These are phyloP conservation scores for Aspergillus amoenus DNA, from an alignment of 2,329 filamentous ascomycete species.

Conservation along the genomic window DNA sequence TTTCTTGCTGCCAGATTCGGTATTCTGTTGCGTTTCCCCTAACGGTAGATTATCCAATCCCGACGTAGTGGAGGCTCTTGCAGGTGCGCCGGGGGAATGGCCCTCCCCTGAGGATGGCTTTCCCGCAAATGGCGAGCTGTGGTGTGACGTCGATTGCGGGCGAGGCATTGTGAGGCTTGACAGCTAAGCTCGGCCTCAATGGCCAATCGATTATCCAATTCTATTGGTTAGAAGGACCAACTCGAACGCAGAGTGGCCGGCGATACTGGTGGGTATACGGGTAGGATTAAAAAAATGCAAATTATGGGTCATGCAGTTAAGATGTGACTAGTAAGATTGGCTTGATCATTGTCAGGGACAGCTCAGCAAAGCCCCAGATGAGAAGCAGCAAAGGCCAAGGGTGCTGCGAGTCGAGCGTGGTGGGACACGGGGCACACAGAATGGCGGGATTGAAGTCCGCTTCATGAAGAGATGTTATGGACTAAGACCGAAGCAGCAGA, in stretches of 20 bases:
- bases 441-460: conserved; percentile 2
- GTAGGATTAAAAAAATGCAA: background rate
- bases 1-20: conserved; percentile 24
- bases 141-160: conserved; percentile 17
- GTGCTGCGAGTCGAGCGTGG: conserved; percentile 15
- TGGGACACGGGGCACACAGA: conserved; percentile 18
- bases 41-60: conserved; percentile 9
- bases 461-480: background rate
- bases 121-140: conserved; percentile 10
- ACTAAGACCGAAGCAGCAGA: background rate
- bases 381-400: conserved; percentile 8
- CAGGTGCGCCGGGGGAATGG: conserved; percentile 8
- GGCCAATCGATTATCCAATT: background rate
- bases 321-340: conserved; percentile 4
- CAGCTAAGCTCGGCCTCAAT: background rate
- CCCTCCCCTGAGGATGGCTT: conserved; percentile 9
- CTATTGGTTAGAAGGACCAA: background rate
- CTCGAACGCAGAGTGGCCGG: background rate
- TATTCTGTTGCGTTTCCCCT: conserved; percentile 20
- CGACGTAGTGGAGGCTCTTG: conserved; percentile 4
- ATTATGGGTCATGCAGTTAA: conserved; percentile 7
- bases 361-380: conserved; percentile 14
- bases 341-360: conserved; percentile 17
- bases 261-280: background rate
- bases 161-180: conserved; percentile 16